A percentile compares a stretch with the other conserved stretches of the same genome.
Conservation (phyloP, 1,284 basidiomycete species). For the Trametes hirsuta region DNA sequence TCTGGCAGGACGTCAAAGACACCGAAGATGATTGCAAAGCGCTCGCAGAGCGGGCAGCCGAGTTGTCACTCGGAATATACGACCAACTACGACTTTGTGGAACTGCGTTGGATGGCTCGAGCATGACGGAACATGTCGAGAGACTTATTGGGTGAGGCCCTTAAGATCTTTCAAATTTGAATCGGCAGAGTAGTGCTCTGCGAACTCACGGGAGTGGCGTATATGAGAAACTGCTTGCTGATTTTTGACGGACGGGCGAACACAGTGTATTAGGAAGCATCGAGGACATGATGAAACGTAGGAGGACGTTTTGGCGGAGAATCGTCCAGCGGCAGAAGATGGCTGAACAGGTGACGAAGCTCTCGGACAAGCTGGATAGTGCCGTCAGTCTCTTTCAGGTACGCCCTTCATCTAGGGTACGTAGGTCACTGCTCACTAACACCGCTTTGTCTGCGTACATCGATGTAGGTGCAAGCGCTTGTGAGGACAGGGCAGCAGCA, state of each 20-base stretch:
- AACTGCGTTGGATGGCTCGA: neutral
- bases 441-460: no score
- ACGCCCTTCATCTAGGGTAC: neutral
- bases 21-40: neutral
- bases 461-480: no score
- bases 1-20: neutral
- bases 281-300: neutral
- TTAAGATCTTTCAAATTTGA: neutral
- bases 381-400: neutral
- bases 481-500: no score
- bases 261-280: neutral
- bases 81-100: neutral
- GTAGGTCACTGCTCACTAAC: no score
- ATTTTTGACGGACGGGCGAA: neutral
- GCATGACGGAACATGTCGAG: neutral
- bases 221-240: neutral
- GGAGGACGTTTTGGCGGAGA: neutral
- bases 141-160: neutral
- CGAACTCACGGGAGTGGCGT: no score
- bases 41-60: neutral
- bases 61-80: neutral
- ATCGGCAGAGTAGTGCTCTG: neutral
- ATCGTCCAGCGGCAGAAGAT: neutral
- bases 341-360: neutral
- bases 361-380: neutral